Percentiles rank a stretch among this genome's conserved stretches.
Evolutionary conservation across 768 basidiomycete genomes (phyloP).

Genomic region (Boletus speciosus): DNA sequence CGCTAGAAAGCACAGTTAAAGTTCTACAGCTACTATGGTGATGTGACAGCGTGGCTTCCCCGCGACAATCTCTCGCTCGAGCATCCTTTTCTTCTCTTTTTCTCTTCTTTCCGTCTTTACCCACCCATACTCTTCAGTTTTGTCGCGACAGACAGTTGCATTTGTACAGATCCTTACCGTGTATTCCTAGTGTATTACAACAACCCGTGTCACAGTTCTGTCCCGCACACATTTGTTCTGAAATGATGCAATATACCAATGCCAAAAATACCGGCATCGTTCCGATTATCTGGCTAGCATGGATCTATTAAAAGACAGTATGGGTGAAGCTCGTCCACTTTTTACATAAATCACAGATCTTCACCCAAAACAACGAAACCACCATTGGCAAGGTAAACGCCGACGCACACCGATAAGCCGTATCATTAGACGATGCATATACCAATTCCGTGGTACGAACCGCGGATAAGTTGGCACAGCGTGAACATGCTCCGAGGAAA

Average conservation of each 20-base stretch:
- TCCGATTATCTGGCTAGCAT: not conserved
- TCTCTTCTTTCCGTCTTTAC: not conserved
- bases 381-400: not conserved
- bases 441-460: not conserved
- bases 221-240: not conserved
- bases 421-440: not conserved
- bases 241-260: not conserved
- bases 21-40: too few relatives aligned
- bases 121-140: not conserved
- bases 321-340: not conserved
- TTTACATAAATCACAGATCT: not conserved
- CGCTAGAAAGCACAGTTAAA: not conserved
- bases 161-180: not conserved
- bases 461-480: not conserved
- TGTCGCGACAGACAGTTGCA: not conserved
- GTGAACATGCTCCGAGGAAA: not conserved
- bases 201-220: not conserved
- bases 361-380: not conserved
- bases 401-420: not conserved
- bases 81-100: too few relatives aligned
- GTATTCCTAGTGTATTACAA: conserved; percentile 2
- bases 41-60: too few relatives aligned
- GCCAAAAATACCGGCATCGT: not conserved
- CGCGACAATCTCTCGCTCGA: too few relatives aligned
- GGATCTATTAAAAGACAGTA: not conserved